Evolutionary conservation across 495 filamentous ascomycete genomes (phyloP).

Genomic region (Aspergillus steynii): DNA sequence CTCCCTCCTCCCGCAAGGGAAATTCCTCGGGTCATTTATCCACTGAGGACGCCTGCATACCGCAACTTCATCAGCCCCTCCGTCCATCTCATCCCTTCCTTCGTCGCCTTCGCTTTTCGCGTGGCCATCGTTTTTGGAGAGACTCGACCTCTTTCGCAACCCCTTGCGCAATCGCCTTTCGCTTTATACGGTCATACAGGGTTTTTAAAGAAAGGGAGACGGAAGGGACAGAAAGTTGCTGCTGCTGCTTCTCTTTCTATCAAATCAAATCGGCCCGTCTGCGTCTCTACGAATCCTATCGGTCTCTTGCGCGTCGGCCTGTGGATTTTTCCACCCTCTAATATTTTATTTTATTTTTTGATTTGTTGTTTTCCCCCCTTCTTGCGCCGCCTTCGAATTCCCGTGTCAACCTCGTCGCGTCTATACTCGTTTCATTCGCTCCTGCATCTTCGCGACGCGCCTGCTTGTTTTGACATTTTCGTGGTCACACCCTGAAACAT

Average conservation of each 20-base stretch:
- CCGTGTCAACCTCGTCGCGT: constrained; percentile 27
- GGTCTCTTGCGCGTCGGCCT: neutral
- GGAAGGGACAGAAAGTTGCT: constrained; percentile 24
- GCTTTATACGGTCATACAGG: constrained; percentile 17
- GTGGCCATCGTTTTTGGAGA: constrained; percentile 21
- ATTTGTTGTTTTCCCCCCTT: constrained; percentile 9
- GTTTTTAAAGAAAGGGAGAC: constrained; percentile 32
- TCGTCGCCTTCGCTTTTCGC: constrained; percentile 23
- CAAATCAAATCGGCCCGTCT: constrained; percentile 17
- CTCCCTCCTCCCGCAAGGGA: constrained; percentile 21
- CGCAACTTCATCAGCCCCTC: constrained; percentile 27
- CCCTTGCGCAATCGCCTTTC: constrained; percentile 24
- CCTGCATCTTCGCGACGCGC: constrained; percentile 30
- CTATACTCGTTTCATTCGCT: constrained; percentile 20
- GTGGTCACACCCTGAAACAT: constrained; percentile 28
- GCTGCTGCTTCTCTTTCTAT: constrained; percentile 25
- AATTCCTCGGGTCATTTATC: constrained; percentile 24
- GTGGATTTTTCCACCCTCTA: neutral
- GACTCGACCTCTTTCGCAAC: constrained; percentile 10
- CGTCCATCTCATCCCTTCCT: constrained; percentile 22
- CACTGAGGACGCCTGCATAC: constrained; percentile 29
- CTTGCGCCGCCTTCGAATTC: constrained; percentile 23
- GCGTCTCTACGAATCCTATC: constrained; percentile 12
- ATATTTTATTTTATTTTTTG: neutral
- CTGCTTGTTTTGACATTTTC: constrained; percentile 26